Evolutionary conservation across 176 grass and related monocot species (phyloP).

Genomic region (Chrysopogon serrulatus): DNA sequence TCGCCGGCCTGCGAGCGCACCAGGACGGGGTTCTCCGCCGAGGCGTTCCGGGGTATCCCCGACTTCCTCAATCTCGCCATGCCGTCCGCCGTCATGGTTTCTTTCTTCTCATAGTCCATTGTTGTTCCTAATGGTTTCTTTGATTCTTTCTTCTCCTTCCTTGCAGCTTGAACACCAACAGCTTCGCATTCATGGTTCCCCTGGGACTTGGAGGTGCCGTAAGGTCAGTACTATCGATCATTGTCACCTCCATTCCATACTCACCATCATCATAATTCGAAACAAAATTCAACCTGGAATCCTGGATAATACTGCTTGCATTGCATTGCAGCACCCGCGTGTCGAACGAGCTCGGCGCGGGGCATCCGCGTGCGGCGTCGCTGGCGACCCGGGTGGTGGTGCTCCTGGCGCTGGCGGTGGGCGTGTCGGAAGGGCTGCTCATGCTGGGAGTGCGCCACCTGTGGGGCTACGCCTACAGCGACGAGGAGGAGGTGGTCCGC

Average conservation of each 20-base stretch:
- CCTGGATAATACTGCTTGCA: too few species aligned
- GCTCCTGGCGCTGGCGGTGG: conserved; percentile 24
- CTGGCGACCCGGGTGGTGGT: conserved; percentile 37
- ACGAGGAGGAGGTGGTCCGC: conserved; percentile 39
- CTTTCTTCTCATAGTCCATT: conserved; percentile 34
- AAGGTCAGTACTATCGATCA: conserved; percentile 22
- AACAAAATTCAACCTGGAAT: too few species aligned
- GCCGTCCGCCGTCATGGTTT: conserved; percentile 52
- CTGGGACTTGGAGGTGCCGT: conserved; percentile 53
- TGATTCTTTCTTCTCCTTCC: neutral
- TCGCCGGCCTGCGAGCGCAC: conserved; percentile 29
- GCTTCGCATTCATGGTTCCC: conserved; percentile 46
- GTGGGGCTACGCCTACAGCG: conserved; percentile 67
- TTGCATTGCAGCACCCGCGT: conserved; percentile 57
- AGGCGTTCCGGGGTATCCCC: conserved; percentile 23
- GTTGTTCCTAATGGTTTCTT: too few species aligned
- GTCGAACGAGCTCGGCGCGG: conserved; percentile 71
- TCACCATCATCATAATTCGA: too few species aligned
- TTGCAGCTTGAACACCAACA: conserved; percentile 48
- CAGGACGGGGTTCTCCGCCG: conserved; percentile 31
- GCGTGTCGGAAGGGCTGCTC: conserved; percentile 28
- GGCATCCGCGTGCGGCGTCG: conserved; percentile 11
- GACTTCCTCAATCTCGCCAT: conserved; percentile 40
- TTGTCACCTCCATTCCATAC: too few species aligned
- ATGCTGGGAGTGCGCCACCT: conserved; percentile 34